Base-by-base conservation (phyloP, 345 rosid species). In the Moricandia arvensis region DNA sequence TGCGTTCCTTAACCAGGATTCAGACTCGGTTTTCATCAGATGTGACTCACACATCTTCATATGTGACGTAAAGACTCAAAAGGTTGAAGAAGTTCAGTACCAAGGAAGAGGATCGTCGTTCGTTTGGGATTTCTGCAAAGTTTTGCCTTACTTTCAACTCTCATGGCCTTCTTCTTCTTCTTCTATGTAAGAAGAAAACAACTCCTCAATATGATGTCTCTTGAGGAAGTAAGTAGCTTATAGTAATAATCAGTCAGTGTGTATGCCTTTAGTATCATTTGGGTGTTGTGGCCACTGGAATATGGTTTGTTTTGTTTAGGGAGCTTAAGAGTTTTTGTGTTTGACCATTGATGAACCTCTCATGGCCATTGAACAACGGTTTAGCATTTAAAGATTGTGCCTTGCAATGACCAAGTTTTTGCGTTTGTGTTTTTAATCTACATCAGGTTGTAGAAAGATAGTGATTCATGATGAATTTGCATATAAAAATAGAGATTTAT, bases 71-170 rank as follows among this genome's bases (percentile, higher is more conserved):
- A n/a, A 30, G 69, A 74, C 51, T 12, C 26, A 63, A 15, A 72
- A 7, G 31, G 73, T 85, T 45, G 87, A 85, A 70, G 64, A 66
- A 54, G 71, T 88, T 71, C 85, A 73, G 60, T 85, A 85, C 73
- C 80, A 85, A 38, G 89, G 93, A 66, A 83, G 82, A 38, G 64
- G 75, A 18, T 81, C 87, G 8, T 47, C 83, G 12, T 75, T 75
- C 27, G 59, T 77, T 60, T 86, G 86, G 83, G 93, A 88, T 18
- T 85, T 74, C 72, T 81, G 84, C 63, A 82, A 82, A 73, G 85
- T 85, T 7, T 66, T 76, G 53, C 93, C 90, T 63, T 88, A 82
- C 84, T 82, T 79, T 59, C 80, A 79, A 65, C 89, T 68, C 4
- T 79, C 76, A 15, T 88, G 93, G 90, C 87, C 93, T 34, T 71